These are phyloP conservation scores for Krasilnikovozyma curviuscula DNA, from an alignment of 768 basidiomycete species.

Conservation along the genomic window DNA sequence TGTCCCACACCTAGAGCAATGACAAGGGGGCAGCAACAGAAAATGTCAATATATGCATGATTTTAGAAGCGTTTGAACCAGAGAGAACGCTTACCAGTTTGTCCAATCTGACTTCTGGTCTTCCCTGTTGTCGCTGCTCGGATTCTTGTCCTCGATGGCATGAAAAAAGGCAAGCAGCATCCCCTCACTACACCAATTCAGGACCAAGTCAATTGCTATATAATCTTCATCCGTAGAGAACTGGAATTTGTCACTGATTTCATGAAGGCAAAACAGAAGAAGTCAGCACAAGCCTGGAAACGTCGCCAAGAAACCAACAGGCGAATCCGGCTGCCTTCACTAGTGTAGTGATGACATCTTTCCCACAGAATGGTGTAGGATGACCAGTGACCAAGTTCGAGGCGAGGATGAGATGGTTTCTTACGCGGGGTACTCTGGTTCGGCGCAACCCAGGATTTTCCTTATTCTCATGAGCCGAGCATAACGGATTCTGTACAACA, in stretches of 20 bases:
- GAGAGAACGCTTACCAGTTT: background rate
- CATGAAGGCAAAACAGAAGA: too few relatives aligned
- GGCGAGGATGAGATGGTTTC: too few relatives aligned
- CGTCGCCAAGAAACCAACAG: too few relatives aligned
- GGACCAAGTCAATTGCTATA: constrained; percentile 72
- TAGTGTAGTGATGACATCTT: too few relatives aligned
- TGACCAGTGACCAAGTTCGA: too few relatives aligned
- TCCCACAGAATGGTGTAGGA: too few relatives aligned
- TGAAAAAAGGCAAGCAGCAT: constrained; percentile 78
- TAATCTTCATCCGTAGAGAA: constrained; percentile 51
- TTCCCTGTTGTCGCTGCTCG: background rate
- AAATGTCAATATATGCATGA: background rate
- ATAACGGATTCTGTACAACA: constrained; percentile 50
- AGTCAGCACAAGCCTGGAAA: too few relatives aligned
- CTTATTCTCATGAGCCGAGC: constrained; percentile 56
- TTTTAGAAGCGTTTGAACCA: background rate
- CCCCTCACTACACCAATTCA: constrained; percentile 72
- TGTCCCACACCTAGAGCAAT: too few relatives aligned
- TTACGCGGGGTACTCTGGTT: constrained; percentile 26
- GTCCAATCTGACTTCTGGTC: background rate
- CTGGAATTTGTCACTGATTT: too few relatives aligned
- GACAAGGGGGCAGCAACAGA: too few relatives aligned
- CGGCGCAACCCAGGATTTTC: constrained; percentile 43
- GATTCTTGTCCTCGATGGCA: constrained; percentile 32
- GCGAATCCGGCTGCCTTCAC: too few relatives aligned